phyloP scores from a whole-genome alignment of 139 green algal species.

The Chlamydomonas asymmetrica region DNA sequence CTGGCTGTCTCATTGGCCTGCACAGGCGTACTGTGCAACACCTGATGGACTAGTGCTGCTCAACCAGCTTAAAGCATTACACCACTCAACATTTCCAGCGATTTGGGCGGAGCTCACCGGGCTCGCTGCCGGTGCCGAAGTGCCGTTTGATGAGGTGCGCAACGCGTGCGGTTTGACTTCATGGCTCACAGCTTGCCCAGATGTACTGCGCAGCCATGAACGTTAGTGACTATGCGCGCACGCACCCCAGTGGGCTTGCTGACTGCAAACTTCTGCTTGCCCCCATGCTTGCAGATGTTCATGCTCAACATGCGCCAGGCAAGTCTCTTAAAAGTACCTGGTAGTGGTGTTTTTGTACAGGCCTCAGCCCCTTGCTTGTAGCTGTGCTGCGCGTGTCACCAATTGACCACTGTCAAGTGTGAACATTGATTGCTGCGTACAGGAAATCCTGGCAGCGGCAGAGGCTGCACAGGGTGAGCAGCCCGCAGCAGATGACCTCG shows the following conservation, averaged over 20 bases:
- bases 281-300: slow-evolving; percentile 9
- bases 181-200: too few relatives aligned
- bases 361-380: too few relatives aligned
- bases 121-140: slow-evolving; percentile 7
- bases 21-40: slow-evolving; percentile 18
- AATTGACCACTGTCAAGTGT: too few relatives aligned
- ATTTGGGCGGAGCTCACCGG: slow-evolving; percentile 10
- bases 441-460: slow-evolving; percentile 21
- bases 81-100: background rate
- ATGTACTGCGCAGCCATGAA: background rate
- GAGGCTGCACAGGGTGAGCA: background rate
- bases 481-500: background rate
- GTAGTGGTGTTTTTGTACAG: too few relatives aligned
- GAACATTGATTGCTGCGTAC: too few relatives aligned
- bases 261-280: background rate
- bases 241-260: background rate
- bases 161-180: background rate
- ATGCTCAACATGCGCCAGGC: slow-evolving; percentile 36
- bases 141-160: slow-evolving; percentile 17
- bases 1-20: background rate
- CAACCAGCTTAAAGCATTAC: background rate
- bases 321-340: too few relatives aligned
- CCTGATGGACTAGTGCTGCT: slow-evolving; percentile 13
- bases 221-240: background rate
- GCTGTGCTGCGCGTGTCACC: too few relatives aligned